Evolutionary conservation across 2,329 filamentous ascomycete species (phyloP).

Genomic region (Colletotrichum sp.): DNA sequence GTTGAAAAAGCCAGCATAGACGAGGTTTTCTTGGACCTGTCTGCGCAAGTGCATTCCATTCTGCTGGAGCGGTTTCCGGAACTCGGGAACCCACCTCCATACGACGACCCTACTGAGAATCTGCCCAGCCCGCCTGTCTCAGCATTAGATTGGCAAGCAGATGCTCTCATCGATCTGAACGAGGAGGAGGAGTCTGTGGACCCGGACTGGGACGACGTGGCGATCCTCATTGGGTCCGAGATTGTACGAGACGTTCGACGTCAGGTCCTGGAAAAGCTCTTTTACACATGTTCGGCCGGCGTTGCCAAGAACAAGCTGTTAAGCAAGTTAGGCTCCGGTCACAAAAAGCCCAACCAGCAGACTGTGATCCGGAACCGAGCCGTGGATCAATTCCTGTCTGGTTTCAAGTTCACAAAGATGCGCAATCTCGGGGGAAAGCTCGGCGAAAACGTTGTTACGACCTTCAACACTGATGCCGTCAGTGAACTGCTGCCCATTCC

Average conservation of each 20-base stretch:
- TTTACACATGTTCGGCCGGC: conserved; percentile 92
- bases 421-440: conserved; percentile 94
- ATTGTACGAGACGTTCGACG: conserved; percentile 80
- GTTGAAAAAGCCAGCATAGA: conserved; percentile 96
- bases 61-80: conserved; percentile 81
- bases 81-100: conserved; percentile 69
- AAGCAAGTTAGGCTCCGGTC: conserved; percentile 88
- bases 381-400: conserved; percentile 76
- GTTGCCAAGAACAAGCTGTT: conserved; percentile 93
- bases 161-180: conserved; percentile 83
- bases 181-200: conserved; percentile 77
- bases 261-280: conserved; percentile 70
- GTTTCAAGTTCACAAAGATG: conserved; percentile 94
- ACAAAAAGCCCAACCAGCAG: conserved; percentile 94
- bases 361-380: conserved; percentile 92
- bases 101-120: conserved; percentile 73
- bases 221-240: conserved; percentile 84
- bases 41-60: conserved; percentile 78
- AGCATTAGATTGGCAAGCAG: conserved; percentile 81
- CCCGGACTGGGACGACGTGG: conserved; percentile 96
- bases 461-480: conserved; percentile 82
- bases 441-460: conserved; percentile 82
- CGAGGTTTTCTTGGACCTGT: conserved; percentile 94
- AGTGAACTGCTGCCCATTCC: conserved; percentile 76
- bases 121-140: conserved; percentile 74